Conservation (phyloP, 148 eudicot species). For the Polygonum aviculare region DNA sequence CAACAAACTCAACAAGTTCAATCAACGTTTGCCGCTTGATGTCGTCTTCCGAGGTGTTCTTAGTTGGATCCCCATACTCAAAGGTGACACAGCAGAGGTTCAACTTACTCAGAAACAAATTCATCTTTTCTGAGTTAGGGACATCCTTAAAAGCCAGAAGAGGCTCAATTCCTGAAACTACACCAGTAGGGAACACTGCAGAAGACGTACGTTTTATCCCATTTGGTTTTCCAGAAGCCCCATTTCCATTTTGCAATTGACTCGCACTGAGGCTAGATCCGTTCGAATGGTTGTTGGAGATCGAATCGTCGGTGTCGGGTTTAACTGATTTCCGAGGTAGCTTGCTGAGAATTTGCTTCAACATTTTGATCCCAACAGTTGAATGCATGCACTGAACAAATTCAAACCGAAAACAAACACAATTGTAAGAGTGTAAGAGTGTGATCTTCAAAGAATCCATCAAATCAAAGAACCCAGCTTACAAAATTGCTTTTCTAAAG, state of each 20-base stretch:
- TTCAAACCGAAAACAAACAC: constrained; percentile 10
- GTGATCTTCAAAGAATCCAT: constrained; percentile 12
- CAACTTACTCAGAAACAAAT: constrained; percentile 75
- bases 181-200: constrained; percentile 76
- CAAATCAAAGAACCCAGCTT: neutral
- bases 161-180: constrained; percentile 76
- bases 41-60: constrained; percentile 53
- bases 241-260: constrained; percentile 25
- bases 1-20: constrained; percentile 73
- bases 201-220: constrained; percentile 57
- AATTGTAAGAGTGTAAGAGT: constrained; percentile 11
- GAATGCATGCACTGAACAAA: constrained; percentile 2
- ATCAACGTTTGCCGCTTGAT: constrained; percentile 55
- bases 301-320: constrained; percentile 27
- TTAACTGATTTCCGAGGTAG: constrained; percentile 66
- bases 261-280: constrained; percentile 18
- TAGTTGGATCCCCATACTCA: constrained; percentile 60
- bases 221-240: constrained; percentile 28
- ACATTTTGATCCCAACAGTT: constrained; percentile 31
- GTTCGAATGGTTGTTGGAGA: constrained; percentile 18
- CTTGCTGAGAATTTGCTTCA: constrained; percentile 72
- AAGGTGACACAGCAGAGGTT: constrained; percentile 82
- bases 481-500: neutral
- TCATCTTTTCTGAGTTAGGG: constrained; percentile 71
- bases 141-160: constrained; percentile 79